Percentiles rank a stretch among this genome's conserved stretches.
Conservation (phyloP, 345 rosid genomes). For the Draba incana region DNA sequence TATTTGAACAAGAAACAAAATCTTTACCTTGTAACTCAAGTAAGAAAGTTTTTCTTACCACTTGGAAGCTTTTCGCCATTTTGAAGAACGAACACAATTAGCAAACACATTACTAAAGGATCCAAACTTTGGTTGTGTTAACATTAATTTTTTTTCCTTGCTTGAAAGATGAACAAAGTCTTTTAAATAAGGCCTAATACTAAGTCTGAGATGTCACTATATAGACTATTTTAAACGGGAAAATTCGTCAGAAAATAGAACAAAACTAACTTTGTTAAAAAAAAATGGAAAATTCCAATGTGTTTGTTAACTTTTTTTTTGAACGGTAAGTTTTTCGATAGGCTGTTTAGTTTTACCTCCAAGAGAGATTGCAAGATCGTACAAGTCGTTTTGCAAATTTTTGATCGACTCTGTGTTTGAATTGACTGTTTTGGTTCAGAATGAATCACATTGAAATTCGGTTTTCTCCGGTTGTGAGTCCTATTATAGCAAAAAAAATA, state of each 20-base stretch:
- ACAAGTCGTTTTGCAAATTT: neutral
- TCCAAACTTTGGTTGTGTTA: neutral
- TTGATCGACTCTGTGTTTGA: neutral
- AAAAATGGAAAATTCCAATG: no score
- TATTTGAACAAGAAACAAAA: neutral
- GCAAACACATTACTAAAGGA: conserved; percentile 13
- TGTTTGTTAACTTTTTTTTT: no score
- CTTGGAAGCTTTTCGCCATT: conserved; percentile 38
- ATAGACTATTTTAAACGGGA: no score
- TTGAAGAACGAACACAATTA: neutral
- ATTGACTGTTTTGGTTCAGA: conserved; percentile 1
- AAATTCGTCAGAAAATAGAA: no score
- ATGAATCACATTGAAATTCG: neutral
- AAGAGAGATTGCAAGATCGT: neutral
- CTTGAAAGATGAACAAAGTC: conserved; percentile 28
- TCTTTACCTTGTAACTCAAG: conserved; percentile 1
- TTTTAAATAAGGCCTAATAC: no score
- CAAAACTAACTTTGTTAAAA: no score
- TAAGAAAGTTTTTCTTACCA: conserved; percentile 20
- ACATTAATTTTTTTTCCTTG: neutral
- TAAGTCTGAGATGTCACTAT: no score
- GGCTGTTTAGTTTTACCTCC: neutral
- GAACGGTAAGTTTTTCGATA: no score
- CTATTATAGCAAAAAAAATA: no score
- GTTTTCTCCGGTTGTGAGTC: no score